A percentile compares a stretch with the other conserved stretches of the same genome.
Conservation (phyloP, 495 filamentous ascomycete genomes). For the Xylaria acuta region DNA sequence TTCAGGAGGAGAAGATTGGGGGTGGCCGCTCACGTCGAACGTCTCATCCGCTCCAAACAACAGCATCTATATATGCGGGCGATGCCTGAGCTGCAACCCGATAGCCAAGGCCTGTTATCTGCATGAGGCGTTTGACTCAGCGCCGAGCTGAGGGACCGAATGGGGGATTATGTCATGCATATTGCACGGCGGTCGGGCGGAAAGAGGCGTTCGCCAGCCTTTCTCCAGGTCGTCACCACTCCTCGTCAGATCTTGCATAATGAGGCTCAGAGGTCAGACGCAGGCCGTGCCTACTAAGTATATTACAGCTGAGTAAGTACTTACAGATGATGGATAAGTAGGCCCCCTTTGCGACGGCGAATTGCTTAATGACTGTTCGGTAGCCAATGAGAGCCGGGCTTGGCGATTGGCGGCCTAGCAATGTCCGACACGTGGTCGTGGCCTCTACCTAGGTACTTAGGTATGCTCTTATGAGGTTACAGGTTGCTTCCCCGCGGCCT, state of each 20-base stretch:
- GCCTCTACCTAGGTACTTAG: too few species aligned
- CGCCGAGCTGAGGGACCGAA: neutral
- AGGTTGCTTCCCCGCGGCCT: neutral
- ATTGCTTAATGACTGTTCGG: conserved; percentile 13
- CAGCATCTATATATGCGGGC: neutral
- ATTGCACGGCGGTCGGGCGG: conserved; percentile 7
- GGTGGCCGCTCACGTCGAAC: neutral
- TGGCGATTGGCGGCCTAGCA: conserved; percentile 1
- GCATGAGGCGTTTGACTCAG: neutral
- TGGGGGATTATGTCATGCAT: neutral
- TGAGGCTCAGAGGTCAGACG: conserved; percentile 9
- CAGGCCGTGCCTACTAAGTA: neutral
- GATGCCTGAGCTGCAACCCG: neutral
- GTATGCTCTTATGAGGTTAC: too few species aligned
- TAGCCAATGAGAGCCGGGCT: neutral
- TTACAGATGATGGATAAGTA: neutral
- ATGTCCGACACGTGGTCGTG: conserved; percentile 1
- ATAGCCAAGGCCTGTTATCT: neutral
- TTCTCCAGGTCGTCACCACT: neutral
- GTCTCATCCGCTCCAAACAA: neutral
- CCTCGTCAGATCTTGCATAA: neutral
- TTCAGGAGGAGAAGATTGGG: neutral
- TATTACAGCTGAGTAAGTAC: too few species aligned
- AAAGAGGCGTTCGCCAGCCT: neutral
- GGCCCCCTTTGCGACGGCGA: neutral